Conservation (phyloP, 208 protist genomes). For the Acanthamoeba quina region DNA sequence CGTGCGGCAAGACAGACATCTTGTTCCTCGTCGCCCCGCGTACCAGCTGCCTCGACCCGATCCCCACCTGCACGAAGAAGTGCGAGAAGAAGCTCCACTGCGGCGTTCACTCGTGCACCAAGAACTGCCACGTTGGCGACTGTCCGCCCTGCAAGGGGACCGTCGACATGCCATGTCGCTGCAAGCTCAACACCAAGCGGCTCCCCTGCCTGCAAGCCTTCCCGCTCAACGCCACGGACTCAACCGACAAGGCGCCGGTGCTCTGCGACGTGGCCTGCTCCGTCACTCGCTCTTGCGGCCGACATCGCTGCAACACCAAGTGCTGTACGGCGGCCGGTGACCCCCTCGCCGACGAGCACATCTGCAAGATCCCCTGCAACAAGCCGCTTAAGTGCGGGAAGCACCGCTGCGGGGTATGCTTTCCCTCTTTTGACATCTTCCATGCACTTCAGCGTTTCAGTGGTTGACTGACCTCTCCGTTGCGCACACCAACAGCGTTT, state of each 20-base stretch:
- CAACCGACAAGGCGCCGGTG: background rate
- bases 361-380: conserved; percentile 82
- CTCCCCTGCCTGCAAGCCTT: background rate
- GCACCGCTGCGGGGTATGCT: conserved; percentile 81
- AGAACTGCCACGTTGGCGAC: conserved; percentile 66
- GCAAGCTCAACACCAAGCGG: conserved; percentile 47
- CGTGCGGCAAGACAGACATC: conserved; percentile 74
- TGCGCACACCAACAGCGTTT: background rate
- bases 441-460: background rate
- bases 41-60: conserved; percentile 79
- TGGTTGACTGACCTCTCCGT: background rate
- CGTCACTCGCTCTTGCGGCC: conserved; percentile 74
- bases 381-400: conserved; percentile 81
- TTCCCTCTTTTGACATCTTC: background rate
- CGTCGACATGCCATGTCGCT: conserved; percentile 66
- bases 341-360: conserved; percentile 76
- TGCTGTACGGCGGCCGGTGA: conserved; percentile 80
- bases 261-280: conserved; percentile 78
- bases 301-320: conserved; percentile 80
- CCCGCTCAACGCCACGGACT: background rate
- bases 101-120: conserved; percentile 72
- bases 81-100: conserved; percentile 84
- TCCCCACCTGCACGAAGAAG: conserved; percentile 78
- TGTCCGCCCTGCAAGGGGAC: conserved; percentile 71
- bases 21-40: conserved; percentile 58